Base-by-base conservation (phyloP, 768 basidiomycete genomes). In the Tricholoma bakamatsutake region DNA sequence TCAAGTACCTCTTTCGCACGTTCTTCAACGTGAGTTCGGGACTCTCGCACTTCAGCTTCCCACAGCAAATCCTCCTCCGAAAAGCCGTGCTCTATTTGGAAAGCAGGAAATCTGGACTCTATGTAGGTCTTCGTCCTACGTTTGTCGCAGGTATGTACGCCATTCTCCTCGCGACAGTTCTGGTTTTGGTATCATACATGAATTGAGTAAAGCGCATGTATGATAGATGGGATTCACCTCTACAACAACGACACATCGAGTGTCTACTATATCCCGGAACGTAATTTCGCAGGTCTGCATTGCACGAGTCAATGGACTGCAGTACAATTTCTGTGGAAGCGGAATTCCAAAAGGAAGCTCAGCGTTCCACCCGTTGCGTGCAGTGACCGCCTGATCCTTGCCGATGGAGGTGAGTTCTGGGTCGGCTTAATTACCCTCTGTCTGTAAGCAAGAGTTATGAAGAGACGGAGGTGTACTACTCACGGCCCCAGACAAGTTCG, bases 401-500 rank as follows among this genome's bases (percentile, higher is more conserved):
- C 88, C 88, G 3, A 79, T 57, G 0, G 67, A 64, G 0, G 88
- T 90, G 24, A 90, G 77, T 28, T 78, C 70, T 7, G 88, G 80
- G 63, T 90, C 87, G 27, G 88, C 85, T 27, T 30, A 15, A 45
- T 31, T 1, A 11, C n/a, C 3, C 21, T 24, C 21, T 24, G 21
- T n/a, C 11, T 31, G 46, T 48, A 28, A 48, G 30, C n/a, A 48
- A n/a, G 15, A 27, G 30, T 30, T 30, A 17, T 3, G 28, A 30
- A 7, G n/a, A 17, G 28, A 8, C 7, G 15, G 12, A 30, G 15
- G 8, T 12, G 27, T 48, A 30, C 28, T 15, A 79, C 86, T 60
- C 62, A 87, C 86, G 88, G 27, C 90, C 90, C 89, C 89, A 92
- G 1, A 69, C 69, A 4, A 88, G 68, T 52, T 86, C 78, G 11